Base-by-base conservation (phyloP, 1,139 yeast genomes). In the Blastobotrys proliferans region DNA sequence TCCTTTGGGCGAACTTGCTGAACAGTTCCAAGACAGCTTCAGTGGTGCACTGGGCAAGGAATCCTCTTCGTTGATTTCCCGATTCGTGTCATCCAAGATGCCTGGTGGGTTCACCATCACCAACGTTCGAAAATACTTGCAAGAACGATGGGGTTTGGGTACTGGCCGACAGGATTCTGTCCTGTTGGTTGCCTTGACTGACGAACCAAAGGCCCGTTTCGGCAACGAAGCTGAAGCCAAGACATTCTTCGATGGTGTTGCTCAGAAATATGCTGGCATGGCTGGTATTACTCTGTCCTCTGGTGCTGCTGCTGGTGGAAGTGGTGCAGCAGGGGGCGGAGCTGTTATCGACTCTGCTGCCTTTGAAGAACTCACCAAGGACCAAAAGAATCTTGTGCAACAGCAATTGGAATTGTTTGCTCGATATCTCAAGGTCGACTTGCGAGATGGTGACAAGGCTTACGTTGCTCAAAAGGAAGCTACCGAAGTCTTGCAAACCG, bases 81-180 rank as follows among this genome's bases (percentile, higher is more conserved):
- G 97, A 70, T 76, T 92, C 62, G 83, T 90, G 73, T 82, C 97
- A 14, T 83, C 97, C 29, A 92, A 92, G 73, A 92, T 92, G 97
- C 97, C 98, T 47, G 98, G 98, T 76, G 98, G 98, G 24, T 92
- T 90, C 70, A 83, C 95, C 46, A 83, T 88, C 57, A 83, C 97
- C 51, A 70, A 76, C 52, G 95, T 95, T 42, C 83, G 97, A 74
- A 87, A 87, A 66, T 85, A 92, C 69, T 77, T 92, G 64, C 90
- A 84, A 69, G 66, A 90, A 34, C 79, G 92, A 66, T 92, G 82
- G 82, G 98, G 98, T 51, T 76, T 92, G 59, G 95, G 85, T 51
- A 51, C 84, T 38, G 97, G 97, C 55, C 83, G 98, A 73, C 97
- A 90, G 71, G 97, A 92, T 64, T 76, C 94, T 41, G 87, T 82